Evolutionary conservation across 257 asterid species (phyloP).

Genomic region (Solanum sejunctum): DNA sequence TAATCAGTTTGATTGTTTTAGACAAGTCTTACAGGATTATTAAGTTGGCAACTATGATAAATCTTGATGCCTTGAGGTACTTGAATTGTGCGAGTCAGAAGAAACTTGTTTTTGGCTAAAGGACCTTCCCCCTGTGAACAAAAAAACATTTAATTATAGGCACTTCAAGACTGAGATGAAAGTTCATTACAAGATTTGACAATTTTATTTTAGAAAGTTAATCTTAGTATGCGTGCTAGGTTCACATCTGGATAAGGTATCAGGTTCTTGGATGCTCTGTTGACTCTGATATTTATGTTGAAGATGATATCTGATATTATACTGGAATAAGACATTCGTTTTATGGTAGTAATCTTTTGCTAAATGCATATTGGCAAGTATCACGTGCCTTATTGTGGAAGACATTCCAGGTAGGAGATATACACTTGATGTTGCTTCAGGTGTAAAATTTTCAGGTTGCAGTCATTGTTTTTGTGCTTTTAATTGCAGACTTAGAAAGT

Average conservation of each 20-base stretch:
- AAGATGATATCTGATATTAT: not conserved
- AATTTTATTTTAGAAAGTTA: not conserved
- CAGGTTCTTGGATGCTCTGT: not conserved
- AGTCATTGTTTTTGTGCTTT: not conserved
- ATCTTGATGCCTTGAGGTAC: not conserved
- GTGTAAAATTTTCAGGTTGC: not conserved
- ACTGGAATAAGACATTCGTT: not conserved
- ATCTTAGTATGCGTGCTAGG: not conserved
- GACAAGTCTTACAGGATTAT: not conserved
- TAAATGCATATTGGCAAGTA: not conserved
- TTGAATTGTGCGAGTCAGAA: not conserved
- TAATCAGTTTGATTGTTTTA: not conserved
- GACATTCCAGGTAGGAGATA: not conserved
- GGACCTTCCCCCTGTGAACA: not conserved
- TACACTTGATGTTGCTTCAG: not conserved
- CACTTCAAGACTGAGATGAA: not conserved
- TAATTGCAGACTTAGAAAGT: not conserved
- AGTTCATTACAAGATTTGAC: not conserved
- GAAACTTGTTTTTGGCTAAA: not conserved
- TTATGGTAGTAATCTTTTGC: not conserved
- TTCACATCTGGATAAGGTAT: not conserved
- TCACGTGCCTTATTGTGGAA: not conserved
- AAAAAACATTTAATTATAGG: not conserved
- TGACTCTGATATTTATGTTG: not conserved
- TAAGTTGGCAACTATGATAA: not conserved